phyloP scores from a whole-genome alignment of 1,284 basidiomycete species.

The Cerioporus squamosus region DNA sequence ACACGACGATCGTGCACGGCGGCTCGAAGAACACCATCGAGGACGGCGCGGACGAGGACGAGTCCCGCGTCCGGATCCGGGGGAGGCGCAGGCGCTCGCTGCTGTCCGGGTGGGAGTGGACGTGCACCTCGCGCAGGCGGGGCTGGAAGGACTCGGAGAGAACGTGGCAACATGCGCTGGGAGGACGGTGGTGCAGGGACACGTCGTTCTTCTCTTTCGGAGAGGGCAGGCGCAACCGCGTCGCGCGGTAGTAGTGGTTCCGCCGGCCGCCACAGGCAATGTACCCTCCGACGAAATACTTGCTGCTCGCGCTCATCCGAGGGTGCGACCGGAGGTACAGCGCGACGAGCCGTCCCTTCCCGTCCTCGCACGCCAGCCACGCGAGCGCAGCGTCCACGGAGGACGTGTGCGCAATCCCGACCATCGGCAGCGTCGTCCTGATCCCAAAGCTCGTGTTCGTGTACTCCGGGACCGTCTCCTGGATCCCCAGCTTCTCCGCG shows the following conservation, averaged over 20 bases:
- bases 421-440: slow-evolving; percentile 13
- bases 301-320: not conserved
- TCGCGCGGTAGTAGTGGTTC: slow-evolving; percentile 16
- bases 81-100: not conserved
- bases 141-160: not conserved
- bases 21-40: slow-evolving; percentile 22
- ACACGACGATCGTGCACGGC: slow-evolving; percentile 16
- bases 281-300: slow-evolving; percentile 17
- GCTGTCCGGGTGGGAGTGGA: slow-evolving; percentile 10
- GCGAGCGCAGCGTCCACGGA: slow-evolving; percentile 8
- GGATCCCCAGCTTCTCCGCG: not conserved
- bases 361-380: slow-evolving; percentile 13
- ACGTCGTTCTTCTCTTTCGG: not conserved
- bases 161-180: not conserved
- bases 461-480: slow-evolving; percentile 15
- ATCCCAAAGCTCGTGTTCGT: slow-evolving; percentile 12
- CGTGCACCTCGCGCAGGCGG: slow-evolving; percentile 1
- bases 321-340: slow-evolving; percentile 15
- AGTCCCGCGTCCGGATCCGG: not conserved
- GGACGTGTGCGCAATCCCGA: slow-evolving; percentile 1
- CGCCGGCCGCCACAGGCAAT: slow-evolving; percentile 14
- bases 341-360: slow-evolving; percentile 11
- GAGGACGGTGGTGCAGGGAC: not conserved
- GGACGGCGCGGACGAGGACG: not conserved
- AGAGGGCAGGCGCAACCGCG: slow-evolving; percentile 2